phyloP scores from a whole-genome alignment of 2,329 filamentous ascomycete genomes.

The Phoma sp. region DNA sequence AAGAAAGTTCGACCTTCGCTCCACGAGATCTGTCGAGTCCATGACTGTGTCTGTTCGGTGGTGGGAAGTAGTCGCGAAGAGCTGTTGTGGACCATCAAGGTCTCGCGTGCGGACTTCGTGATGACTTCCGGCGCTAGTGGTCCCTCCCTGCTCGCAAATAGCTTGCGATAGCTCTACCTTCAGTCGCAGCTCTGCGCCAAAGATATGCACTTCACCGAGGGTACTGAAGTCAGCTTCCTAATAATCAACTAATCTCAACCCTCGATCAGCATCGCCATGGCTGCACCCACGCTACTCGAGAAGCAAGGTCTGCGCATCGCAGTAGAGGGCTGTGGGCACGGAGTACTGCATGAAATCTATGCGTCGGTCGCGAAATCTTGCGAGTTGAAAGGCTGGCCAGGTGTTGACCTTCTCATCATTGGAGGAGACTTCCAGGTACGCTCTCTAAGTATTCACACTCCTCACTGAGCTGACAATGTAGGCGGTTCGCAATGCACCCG shows the following conservation, averaged over 20 bases:
- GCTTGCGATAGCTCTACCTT: background rate
- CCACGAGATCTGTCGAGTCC: constrained; percentile 25
- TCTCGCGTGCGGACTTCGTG: constrained; percentile 16
- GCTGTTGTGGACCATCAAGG: constrained; percentile 20
- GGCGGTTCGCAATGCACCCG: constrained; percentile 86
- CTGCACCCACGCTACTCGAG: constrained; percentile 32
- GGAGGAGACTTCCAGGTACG: constrained; percentile 91
- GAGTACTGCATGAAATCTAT: constrained; percentile 91
- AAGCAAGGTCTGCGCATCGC: constrained; percentile 70
- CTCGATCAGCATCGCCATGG: constrained; percentile 26
- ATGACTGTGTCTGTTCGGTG: constrained; percentile 23
- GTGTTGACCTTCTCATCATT: constrained; percentile 89
- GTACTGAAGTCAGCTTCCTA: background rate
- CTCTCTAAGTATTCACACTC: background rate
- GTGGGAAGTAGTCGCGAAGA: constrained; percentile 17
- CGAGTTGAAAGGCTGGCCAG: constrained; percentile 75
- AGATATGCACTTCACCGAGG: background rate
- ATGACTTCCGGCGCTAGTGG: constrained; percentile 37
- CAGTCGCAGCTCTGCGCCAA: background rate
- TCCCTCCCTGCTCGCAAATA: constrained; percentile 3
- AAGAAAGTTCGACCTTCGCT: constrained; percentile 42
- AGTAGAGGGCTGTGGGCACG: constrained; percentile 91
- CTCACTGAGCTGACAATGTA: constrained; percentile 47
- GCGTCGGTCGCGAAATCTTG: constrained; percentile 75
- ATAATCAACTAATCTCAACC: background rate